Conservation (phyloP, 106 monocot species). For the Iris macrosiphon region DNA sequence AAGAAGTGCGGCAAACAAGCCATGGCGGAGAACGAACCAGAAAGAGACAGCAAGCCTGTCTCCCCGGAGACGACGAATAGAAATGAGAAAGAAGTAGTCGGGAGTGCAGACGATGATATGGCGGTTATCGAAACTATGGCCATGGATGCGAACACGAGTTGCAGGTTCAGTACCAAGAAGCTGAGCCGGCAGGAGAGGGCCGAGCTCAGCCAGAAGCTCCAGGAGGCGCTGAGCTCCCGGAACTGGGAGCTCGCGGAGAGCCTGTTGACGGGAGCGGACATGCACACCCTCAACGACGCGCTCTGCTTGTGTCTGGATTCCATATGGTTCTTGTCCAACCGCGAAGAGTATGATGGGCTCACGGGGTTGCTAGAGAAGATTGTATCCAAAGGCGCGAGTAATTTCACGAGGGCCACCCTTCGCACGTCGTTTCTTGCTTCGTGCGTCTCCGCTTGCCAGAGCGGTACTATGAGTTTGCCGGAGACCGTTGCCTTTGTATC, state of each 20-base stretch:
- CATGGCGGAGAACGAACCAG: too few relatives aligned
- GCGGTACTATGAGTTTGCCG: constrained; percentile 45
- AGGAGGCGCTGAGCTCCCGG: constrained; percentile 41
- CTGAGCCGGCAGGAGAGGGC: constrained; percentile 46
- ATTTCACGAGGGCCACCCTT: constrained; percentile 51
- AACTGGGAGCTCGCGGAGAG: constrained; percentile 59
- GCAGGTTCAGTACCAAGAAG: too few relatives aligned
- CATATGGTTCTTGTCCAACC: constrained; percentile 53
- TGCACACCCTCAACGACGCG: constrained; percentile 34
- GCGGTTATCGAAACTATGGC: too few relatives aligned
- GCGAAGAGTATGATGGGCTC: constrained; percentile 31
- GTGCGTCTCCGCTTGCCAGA: constrained; percentile 60
- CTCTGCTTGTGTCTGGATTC: constrained; percentile 56
- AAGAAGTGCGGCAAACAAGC: too few relatives aligned
- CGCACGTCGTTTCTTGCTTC: constrained; percentile 67
- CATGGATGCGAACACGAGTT: too few relatives aligned
- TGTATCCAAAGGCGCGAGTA: constrained; percentile 37
- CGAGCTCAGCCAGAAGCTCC: constrained; percentile 45
- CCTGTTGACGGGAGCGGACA: constrained; percentile 38
- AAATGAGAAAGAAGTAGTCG: too few relatives aligned
- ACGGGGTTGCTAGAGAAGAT: constrained; percentile 40
- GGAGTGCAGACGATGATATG: too few relatives aligned
- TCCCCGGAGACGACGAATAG: too few relatives aligned
- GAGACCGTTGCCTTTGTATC: constrained; percentile 54
- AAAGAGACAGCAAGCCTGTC: too few relatives aligned